Evolutionary conservation across 306 rosid species (phyloP).

Genomic region (apple (Malus domestica)): DNA sequence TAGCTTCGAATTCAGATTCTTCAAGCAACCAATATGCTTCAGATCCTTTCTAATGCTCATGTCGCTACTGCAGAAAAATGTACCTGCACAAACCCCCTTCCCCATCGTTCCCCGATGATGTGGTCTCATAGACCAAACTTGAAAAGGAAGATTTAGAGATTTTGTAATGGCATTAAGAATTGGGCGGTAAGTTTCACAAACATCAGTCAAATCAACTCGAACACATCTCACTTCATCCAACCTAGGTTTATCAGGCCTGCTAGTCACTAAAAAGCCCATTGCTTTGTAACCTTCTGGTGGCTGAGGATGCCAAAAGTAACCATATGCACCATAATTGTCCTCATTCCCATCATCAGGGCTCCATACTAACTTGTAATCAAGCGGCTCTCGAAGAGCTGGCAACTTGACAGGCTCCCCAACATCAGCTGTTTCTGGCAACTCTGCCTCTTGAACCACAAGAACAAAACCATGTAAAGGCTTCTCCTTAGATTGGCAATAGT

Average conservation of each 20-base stretch:
- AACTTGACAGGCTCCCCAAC: slow-evolving; percentile 15
- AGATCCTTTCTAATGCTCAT: slow-evolving; percentile 43
- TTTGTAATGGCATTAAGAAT: slow-evolving; percentile 29
- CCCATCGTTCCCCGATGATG: slow-evolving; percentile 55
- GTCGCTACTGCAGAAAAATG: slow-evolving; percentile 52
- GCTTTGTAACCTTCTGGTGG: slow-evolving; percentile 76
- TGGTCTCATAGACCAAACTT: slow-evolving; percentile 60
- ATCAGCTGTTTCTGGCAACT: slow-evolving; percentile 20
- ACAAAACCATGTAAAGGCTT: slow-evolving; percentile 59
- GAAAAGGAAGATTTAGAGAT: slow-evolving; percentile 35
- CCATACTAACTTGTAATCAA: slow-evolving; percentile 65
- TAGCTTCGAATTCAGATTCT: slow-evolving; percentile 48
- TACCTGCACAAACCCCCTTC: slow-evolving; percentile 62
- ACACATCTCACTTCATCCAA: slow-evolving; percentile 69
- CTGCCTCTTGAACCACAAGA: slow-evolving; percentile 64
- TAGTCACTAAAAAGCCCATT: slow-evolving; percentile 66
- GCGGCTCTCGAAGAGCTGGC: slow-evolving; percentile 54
- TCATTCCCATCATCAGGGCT: slow-evolving; percentile 45
- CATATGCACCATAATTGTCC: slow-evolving; percentile 28
- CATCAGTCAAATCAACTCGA: slow-evolving; percentile 64
- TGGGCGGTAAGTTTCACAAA: slow-evolving; percentile 49
- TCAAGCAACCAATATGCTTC: slow-evolving; percentile 55
- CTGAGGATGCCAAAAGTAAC: slow-evolving; percentile 76
- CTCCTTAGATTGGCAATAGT: slow-evolving; percentile 59
- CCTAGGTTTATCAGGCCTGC: slow-evolving; percentile 49